phyloP scores from a whole-genome alignment of 2,329 filamentous ascomycete genomes.

The Phialocephala sp. region DNA sequence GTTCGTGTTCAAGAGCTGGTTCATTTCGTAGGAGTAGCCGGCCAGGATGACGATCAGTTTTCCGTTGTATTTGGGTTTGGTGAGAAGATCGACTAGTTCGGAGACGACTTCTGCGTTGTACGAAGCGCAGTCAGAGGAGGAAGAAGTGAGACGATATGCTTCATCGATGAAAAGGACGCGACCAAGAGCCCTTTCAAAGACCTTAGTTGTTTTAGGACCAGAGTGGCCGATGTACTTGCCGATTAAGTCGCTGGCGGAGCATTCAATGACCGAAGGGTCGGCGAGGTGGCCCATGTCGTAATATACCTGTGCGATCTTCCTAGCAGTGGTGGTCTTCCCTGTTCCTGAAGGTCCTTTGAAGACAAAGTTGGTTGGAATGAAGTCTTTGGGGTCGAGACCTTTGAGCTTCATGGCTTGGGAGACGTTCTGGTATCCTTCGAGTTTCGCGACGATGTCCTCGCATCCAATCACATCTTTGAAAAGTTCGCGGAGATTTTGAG shows the following conservation, averaged over 20 bases:
- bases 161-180: conserved; percentile 65
- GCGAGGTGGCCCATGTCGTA: conserved; percentile 76
- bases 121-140: conserved; percentile 51
- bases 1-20: conserved; percentile 56
- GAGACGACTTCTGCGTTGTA: conserved; percentile 67
- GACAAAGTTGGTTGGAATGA: conserved; percentile 62
- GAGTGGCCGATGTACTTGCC: conserved; percentile 74
- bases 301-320: conserved; percentile 77
- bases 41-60: conserved; percentile 63
- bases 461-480: conserved; percentile 59
- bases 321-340: conserved; percentile 74
- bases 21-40: conserved; percentile 62
- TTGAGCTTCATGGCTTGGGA: conserved; percentile 51
- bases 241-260: conserved; percentile 71
- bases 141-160: conserved; percentile 57
- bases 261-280: conserved; percentile 64
- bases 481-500: conserved; percentile 49
- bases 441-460: conserved; percentile 53
- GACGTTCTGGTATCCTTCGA: conserved; percentile 55
- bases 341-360: conserved; percentile 65
- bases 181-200: conserved; percentile 59
- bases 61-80: conserved; percentile 52
- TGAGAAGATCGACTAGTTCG: conserved; percentile 63
- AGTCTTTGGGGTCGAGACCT: conserved; percentile 54
- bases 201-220: conserved; percentile 65